These are phyloP conservation scores for Sclerotinia spermophila DNA, from an alignment of 2,329 filamentous ascomycete species.

Conservation along the genomic window DNA sequence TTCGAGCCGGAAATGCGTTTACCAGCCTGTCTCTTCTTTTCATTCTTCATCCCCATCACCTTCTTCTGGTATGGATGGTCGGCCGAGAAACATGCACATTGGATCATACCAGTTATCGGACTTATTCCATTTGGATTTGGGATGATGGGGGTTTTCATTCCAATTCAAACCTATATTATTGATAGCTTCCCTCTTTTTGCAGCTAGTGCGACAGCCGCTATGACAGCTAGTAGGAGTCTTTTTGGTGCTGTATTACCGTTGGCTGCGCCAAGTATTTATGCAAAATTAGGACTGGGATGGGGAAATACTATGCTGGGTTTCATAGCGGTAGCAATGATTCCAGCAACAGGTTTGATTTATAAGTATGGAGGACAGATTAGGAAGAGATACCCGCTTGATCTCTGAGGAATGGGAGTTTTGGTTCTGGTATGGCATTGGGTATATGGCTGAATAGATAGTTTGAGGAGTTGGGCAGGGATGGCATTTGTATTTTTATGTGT, in stretches of 20 bases:
- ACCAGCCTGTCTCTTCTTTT: slow-evolving; percentile 42
- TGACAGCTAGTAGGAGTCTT: slow-evolving; percentile 42
- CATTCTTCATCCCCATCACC: slow-evolving; percentile 42
- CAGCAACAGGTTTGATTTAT: slow-evolving; percentile 38
- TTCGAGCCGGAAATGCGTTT: slow-evolving; percentile 41
- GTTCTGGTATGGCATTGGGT: background rate
- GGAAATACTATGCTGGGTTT: slow-evolving; percentile 48
- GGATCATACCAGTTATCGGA: slow-evolving; percentile 44
- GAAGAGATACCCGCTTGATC: slow-evolving; percentile 14
- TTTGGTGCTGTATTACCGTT: slow-evolving; percentile 50
- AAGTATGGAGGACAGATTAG: slow-evolving; percentile 18
- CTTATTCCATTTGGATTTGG: slow-evolving; percentile 43
- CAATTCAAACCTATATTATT: slow-evolving; percentile 46
- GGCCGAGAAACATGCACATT: slow-evolving; percentile 39
- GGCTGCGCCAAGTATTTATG: slow-evolving; percentile 47
- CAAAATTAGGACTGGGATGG: slow-evolving; percentile 43
- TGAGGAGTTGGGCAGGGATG: background rate
- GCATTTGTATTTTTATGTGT: background rate
- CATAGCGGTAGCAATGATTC: slow-evolving; percentile 46
- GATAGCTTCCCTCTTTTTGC: slow-evolving; percentile 41
- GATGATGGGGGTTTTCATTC: slow-evolving; percentile 43
- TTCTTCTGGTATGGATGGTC: slow-evolving; percentile 51
- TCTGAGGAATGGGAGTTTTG: background rate
- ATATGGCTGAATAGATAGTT: background rate
- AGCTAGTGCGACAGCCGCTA: slow-evolving; percentile 40